Evolutionary conservation across 2,329 filamentous ascomycete genomes (phyloP).

Genomic region (Aspergillus thermomutatus): DNA sequence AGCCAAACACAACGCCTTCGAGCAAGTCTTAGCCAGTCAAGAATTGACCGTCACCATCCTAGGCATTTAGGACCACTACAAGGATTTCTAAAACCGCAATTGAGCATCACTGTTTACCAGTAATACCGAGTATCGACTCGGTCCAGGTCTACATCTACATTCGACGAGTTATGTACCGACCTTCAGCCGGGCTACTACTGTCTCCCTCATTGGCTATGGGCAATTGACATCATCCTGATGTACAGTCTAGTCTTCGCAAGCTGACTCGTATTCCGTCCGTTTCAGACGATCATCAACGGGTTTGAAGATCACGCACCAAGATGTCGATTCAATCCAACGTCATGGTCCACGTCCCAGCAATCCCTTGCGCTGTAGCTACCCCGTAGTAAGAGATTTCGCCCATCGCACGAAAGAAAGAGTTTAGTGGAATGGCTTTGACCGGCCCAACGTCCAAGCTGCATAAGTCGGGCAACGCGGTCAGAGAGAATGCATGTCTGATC

Average conservation of each 20-base stretch:
- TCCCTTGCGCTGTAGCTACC: neutral
- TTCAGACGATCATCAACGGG: neutral
- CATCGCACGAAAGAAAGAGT: neutral
- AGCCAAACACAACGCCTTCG: neutral
- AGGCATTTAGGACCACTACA: neutral
- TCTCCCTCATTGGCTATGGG: neutral
- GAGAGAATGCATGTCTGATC: neutral
- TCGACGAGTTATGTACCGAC: neutral
- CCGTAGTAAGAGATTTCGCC: neutral
- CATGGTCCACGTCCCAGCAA: neutral
- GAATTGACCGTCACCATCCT: no score
- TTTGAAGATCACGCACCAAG: neutral
- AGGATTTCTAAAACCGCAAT: neutral
- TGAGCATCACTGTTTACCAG: neutral
- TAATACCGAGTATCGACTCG: neutral
- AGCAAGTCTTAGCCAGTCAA: no score
- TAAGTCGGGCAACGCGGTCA: neutral
- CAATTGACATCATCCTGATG: neutral
- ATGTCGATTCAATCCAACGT: neutral
- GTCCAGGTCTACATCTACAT: neutral
- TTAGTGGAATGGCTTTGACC: neutral
- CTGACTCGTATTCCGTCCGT: neutral
- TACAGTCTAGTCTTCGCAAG: neutral
- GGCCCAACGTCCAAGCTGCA: neutral
- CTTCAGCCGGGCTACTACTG: neutral